Evolutionary conservation across 352 stramenopile species (phyloP).

Genomic region (Phytophthora parvispora): DNA sequence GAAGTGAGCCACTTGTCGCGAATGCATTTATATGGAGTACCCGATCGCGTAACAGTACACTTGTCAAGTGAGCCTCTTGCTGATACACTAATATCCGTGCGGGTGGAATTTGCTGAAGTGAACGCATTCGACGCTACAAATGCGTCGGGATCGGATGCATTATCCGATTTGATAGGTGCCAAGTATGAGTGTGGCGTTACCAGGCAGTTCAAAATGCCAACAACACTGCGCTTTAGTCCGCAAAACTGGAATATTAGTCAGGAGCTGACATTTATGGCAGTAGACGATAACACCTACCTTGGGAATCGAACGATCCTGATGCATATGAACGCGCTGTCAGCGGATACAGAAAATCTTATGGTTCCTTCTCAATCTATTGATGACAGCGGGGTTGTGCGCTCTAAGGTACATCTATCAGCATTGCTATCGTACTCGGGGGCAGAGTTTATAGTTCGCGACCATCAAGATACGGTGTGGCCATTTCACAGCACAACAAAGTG

Average conservation of each 20-base stretch:
- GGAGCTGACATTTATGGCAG: constrained; percentile 55
- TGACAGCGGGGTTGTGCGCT: constrained; percentile 24
- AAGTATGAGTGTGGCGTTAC: constrained; percentile 55
- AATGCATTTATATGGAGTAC: constrained; percentile 61
- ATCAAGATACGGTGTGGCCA: constrained; percentile 46
- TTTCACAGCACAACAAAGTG: constrained; percentile 39
- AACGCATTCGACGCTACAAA: constrained; percentile 57
- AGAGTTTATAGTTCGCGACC: constrained; percentile 50
- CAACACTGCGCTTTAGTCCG: constrained; percentile 58
- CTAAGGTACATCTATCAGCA: constrained; percentile 22
- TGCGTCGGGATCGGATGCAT: constrained; percentile 11
- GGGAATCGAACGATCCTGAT: constrained; percentile 61
- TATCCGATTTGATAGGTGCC: constrained; percentile 37
- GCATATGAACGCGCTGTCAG: constrained; percentile 34
- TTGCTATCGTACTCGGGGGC: constrained; percentile 52
- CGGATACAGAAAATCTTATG: constrained; percentile 28
- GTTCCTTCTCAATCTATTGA: constrained; percentile 47
- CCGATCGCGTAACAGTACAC: constrained; percentile 40
- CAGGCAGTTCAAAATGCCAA: constrained; percentile 46
- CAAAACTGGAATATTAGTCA: constrained; percentile 69
- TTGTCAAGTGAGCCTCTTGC: constrained; percentile 68
- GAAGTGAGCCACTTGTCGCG: constrained; percentile 51
- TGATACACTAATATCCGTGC: constrained; percentile 52
- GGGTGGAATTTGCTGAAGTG: constrained; percentile 34
- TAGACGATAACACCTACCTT: constrained; percentile 74